These are phyloP conservation scores for Sphagnum tenellum DNA, from an alignment of 225 moss, liverwort and hornwort genomes.

Conservation along the genomic window DNA sequence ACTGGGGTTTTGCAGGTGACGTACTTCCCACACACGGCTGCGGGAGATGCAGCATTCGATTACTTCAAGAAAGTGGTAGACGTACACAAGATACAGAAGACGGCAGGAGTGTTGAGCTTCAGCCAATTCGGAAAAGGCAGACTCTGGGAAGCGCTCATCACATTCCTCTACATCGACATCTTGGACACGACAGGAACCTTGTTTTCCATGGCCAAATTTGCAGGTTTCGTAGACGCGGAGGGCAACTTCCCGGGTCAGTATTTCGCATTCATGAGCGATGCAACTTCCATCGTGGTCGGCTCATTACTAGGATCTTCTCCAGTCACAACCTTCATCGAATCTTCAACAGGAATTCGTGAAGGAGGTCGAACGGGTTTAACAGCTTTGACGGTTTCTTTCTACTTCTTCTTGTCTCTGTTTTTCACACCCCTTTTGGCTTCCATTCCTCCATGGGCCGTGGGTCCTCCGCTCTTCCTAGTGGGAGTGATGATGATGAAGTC, in stretches of 20 bases:
- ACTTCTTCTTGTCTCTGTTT: constrained; percentile 74
- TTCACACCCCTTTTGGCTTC: constrained; percentile 88
- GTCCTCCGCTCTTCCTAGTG: constrained; percentile 74
- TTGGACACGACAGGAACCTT: constrained; percentile 90
- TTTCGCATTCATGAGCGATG: constrained; percentile 93
- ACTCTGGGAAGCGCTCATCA: constrained; percentile 85
- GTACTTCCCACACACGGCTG: constrained; percentile 51
- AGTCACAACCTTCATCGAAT: constrained; percentile 78
- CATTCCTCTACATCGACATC: constrained; percentile 85
- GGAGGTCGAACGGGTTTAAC: constrained; percentile 84
- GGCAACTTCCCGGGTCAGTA: constrained; percentile 94
- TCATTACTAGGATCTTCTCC: constrained; percentile 75
- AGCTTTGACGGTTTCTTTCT: constrained; percentile 54
- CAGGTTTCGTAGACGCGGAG: constrained; percentile 55
- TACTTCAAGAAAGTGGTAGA: constrained; percentile 95
- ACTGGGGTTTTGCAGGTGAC: constrained; percentile 43
- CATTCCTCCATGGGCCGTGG: constrained; percentile 95
- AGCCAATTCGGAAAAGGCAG: constrained; percentile 43
- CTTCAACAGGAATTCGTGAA: constrained; percentile 87
- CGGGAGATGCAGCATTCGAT: constrained; percentile 33
- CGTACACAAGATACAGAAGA: constrained; percentile 69
- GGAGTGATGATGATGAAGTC: constrained; percentile 95
- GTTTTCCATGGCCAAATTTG: constrained; percentile 88
- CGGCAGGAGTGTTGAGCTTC: constrained; percentile 67
- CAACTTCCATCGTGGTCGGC: constrained; percentile 64